Evolutionary conservation across 2,329 filamentous ascomycete species (phyloP).

Genomic region (Venturiaceae sp.): DNA sequence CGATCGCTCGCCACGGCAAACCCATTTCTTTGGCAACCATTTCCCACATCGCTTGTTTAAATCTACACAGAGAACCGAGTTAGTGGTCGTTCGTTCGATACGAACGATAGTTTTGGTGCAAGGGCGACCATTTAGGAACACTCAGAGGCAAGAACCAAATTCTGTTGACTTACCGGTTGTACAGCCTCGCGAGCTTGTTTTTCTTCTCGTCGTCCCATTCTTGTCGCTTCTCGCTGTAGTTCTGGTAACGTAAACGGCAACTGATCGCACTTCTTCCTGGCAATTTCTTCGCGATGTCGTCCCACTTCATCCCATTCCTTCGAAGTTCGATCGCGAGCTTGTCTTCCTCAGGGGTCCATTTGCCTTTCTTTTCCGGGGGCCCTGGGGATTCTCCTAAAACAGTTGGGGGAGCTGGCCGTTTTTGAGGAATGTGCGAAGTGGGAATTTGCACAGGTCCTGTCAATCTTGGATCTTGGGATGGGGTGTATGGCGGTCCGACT

Average conservation of each 20-base stretch:
- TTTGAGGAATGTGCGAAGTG: conserved; percentile 15
- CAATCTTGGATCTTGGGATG: neutral
- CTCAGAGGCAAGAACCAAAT: neutral
- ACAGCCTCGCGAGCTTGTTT: conserved; percentile 88
- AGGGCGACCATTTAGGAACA: neutral
- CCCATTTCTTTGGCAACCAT: conserved; percentile 92
- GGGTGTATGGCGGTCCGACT: conserved; percentile 24
- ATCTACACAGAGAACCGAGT: conserved; percentile 44
- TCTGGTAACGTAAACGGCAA: conserved; percentile 91
- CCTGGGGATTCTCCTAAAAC: conserved; percentile 12
- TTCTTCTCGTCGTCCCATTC: conserved; percentile 98
- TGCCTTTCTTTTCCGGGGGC: conserved; percentile 88
- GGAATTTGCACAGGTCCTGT: neutral
- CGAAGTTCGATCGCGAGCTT: conserved; percentile 87
- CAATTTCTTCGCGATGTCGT: conserved; percentile 87
- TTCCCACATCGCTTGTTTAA: conserved; percentile 97
- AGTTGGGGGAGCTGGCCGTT: conserved; percentile 31
- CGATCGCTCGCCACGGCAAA: conserved; percentile 88
- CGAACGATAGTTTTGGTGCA: neutral
- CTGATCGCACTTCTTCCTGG: conserved; percentile 89
- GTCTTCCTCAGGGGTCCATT: conserved; percentile 92
- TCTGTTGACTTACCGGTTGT: conserved; percentile 67
- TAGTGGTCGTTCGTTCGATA: conserved; percentile 12
- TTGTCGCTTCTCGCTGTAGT: conserved; percentile 85
- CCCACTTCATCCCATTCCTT: conserved; percentile 94